Conservation (phyloP, 441 rosid species). For the Croton laevigatus region DNA sequence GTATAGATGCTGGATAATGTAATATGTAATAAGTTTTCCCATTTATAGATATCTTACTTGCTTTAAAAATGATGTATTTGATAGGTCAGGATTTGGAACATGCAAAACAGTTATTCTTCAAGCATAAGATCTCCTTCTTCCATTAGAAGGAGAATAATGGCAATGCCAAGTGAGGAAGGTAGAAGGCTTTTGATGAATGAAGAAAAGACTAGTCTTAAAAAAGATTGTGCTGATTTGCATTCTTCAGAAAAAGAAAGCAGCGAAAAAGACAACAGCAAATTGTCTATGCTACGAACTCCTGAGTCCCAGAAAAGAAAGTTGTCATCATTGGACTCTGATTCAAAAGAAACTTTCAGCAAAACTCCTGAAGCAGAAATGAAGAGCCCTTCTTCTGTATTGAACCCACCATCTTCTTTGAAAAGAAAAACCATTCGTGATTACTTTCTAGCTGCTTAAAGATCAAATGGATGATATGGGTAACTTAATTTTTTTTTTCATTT, state of each 20-base stretch:
- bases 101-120: constrained; percentile 38
- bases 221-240: constrained; percentile 25
- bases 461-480: constrained; percentile 5
- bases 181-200: constrained; percentile 37
- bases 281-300: constrained; percentile 50
- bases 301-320: constrained; percentile 47
- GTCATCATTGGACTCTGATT: constrained; percentile 26
- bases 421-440: constrained; percentile 85
- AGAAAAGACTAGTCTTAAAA: constrained; percentile 30
- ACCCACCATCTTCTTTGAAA: constrained; percentile 83
- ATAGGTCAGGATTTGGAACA: constrained; percentile 79
- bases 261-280: constrained; percentile 21
- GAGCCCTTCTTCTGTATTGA: constrained; percentile 84
- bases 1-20: not conserved
- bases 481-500: not conserved
- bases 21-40: not conserved
- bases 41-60: constrained; percentile 1
- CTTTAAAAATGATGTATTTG: constrained; percentile 5
- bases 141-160: constrained; percentile 64
- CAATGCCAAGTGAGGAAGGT: constrained; percentile 46
- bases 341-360: constrained; percentile 39
- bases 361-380: constrained; percentile 57
- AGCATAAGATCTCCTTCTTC: constrained; percentile 40
- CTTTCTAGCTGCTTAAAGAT: constrained; percentile 42
- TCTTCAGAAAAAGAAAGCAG: constrained; percentile 24